These are phyloP conservation scores for Passiflora organensis DNA, from an alignment of 345 rosid species.

Conservation along the genomic window DNA sequence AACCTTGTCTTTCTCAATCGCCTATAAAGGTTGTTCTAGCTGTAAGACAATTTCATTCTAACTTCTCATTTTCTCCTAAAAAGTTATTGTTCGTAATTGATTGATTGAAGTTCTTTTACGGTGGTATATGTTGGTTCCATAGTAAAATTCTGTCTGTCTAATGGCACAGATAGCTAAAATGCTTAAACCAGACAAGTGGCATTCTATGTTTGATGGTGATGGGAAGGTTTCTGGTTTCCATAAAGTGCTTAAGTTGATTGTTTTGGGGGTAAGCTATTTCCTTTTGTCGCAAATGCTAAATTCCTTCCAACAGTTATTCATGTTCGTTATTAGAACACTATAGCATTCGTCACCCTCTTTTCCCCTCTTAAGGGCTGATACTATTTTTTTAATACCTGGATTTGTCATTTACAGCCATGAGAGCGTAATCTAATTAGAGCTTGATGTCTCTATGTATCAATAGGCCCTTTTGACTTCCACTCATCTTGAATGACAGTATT, in stretches of 20 bases:
- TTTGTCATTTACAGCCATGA: neutral
- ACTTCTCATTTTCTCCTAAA: neutral
- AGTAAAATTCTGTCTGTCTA: slow-evolving; percentile 3
- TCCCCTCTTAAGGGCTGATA: neutral
- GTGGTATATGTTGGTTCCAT: neutral
- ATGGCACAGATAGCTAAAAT: slow-evolving; percentile 60
- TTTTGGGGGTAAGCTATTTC: slow-evolving; percentile 74
- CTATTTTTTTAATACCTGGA: too few relatives aligned
- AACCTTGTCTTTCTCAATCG: slow-evolving; percentile 74
- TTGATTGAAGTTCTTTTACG: neutral
- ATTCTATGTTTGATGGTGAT: slow-evolving; percentile 58
- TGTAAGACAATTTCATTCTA: slow-evolving; percentile 33
- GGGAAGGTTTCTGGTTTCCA: slow-evolving; percentile 77
- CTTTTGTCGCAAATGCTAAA: too few relatives aligned
- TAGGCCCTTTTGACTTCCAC: neutral
- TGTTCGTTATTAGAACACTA: too few relatives aligned
- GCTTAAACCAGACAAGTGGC: slow-evolving; percentile 94
- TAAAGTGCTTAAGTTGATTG: slow-evolving; percentile 67
- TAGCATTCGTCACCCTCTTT: neutral
- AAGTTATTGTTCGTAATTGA: neutral
- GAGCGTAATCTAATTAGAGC: neutral
- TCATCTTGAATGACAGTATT: slow-evolving; percentile 12
- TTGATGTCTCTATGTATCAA: neutral
- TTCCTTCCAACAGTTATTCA: too few relatives aligned
- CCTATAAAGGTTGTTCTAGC: slow-evolving; percentile 65